phyloP scores from a whole-genome alignment of 192 early-diverging fungal species.

The Rhizoclosmatium globosum region DNA sequence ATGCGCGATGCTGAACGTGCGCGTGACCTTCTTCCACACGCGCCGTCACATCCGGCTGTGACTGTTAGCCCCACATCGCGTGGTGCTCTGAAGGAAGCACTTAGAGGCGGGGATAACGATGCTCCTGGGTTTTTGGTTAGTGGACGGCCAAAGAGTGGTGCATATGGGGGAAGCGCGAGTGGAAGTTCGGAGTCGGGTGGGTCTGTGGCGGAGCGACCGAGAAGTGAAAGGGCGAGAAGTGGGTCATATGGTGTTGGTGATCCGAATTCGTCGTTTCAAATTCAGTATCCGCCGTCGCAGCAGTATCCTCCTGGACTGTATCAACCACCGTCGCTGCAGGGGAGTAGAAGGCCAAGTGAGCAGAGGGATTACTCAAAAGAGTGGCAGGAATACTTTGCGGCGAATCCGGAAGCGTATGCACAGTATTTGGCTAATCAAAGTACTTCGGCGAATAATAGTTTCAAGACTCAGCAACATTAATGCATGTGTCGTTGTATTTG shows the following conservation, averaged over 20 bases:
- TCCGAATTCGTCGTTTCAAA: not conserved
- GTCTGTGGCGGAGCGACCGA: not conserved
- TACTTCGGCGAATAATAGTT: too few species aligned
- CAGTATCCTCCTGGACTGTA: not conserved
- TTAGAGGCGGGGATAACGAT: not conserved
- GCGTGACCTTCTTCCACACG: not conserved
- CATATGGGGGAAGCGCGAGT: not conserved
- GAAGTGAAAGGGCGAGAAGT: too few species aligned
- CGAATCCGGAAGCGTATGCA: constrained; percentile 6
- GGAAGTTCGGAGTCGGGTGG: not conserved
- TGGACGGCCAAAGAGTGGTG: not conserved
- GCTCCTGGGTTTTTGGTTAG: not conserved
- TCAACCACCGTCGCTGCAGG: not conserved
- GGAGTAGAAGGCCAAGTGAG: too few species aligned
- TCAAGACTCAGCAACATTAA: too few species aligned
- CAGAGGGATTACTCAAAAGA: not conserved
- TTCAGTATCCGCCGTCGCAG: not conserved
- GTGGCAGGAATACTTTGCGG: constrained; percentile 24
- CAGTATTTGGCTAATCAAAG: constrained; percentile 1
- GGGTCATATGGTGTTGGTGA: too few species aligned
- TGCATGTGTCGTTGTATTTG: too few species aligned
- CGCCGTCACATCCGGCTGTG: not conserved
- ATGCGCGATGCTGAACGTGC: not conserved
- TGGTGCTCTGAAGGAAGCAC: not conserved
- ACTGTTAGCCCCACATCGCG: not conserved